These are phyloP conservation scores for Colletotrichum sp. DNA, from an alignment of 2,329 filamentous ascomycete genomes.

Conservation along the genomic window DNA sequence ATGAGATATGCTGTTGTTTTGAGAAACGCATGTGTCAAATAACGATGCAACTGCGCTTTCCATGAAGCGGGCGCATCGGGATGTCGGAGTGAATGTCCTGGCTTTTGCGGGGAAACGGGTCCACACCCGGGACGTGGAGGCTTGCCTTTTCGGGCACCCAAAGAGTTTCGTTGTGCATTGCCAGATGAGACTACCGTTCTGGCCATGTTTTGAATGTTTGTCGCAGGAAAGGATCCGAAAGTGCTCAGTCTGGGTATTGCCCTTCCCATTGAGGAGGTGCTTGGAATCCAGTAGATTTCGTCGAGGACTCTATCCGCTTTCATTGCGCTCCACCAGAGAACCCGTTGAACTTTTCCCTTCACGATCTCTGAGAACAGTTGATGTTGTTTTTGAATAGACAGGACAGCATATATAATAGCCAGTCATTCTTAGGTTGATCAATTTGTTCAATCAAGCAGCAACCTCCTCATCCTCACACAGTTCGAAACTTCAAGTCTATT, in stretches of 20 bases:
- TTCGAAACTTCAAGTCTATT: not conserved
- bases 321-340: not conserved
- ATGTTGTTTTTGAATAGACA: not conserved
- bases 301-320: not conserved
- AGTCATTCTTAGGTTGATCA: not conserved
- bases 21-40: not conserved
- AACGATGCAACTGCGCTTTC: not conserved
- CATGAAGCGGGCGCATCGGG: not conserved
- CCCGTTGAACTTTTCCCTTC: not conserved
- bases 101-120: not conserved
- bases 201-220: not conserved
- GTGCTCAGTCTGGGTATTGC: not conserved
- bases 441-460: not conserved
- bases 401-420: not conserved
- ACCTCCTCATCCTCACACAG: not conserved
- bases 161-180: not conserved
- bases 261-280: not conserved
- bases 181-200: not conserved
- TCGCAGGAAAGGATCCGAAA: not conserved
- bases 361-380: not conserved
- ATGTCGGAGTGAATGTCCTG: not conserved
- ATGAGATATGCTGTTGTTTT: not conserved
- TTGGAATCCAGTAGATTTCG: not conserved
- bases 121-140: not conserved
- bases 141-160: not conserved